These are phyloP conservation scores for Alternaria burnsii DNA, from an alignment of 2,329 filamentous ascomycete species.

Conservation along the genomic window DNA sequence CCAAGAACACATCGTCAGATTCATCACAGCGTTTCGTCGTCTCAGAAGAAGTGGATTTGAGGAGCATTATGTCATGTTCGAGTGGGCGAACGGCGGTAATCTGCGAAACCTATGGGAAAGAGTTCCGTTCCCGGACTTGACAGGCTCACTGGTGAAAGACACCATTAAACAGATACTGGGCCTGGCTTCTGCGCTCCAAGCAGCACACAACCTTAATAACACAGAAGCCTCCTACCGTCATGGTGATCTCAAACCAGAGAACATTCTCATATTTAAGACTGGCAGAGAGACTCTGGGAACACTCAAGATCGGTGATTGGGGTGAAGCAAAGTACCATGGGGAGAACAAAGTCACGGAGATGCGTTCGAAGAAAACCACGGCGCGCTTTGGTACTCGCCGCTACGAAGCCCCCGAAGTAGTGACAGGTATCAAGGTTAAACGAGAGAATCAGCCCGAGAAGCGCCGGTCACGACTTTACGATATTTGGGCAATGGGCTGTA, in stretches of 20 bases:
- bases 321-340: conserved; percentile 22
- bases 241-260: conserved; percentile 38
- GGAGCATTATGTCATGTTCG: conserved; percentile 31
- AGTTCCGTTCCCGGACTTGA: too few species aligned
- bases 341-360: conserved; percentile 6
- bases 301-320: conserved; percentile 30
- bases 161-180: too few species aligned
- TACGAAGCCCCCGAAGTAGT: conserved; percentile 29
- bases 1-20: conserved; percentile 22
- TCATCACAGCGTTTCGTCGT: conserved; percentile 21
- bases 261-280: conserved; percentile 27
- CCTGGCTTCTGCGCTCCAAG: too few species aligned
- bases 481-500: conserved; percentile 35
- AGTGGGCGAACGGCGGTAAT: conserved; percentile 27
- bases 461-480: conserved; percentile 28
- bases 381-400: conserved; percentile 18
- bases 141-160: too few species aligned
- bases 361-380: conserved; percentile 1
- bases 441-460: too few species aligned
- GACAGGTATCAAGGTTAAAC: not conserved
- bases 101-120: conserved; percentile 23
- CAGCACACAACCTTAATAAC: too few species aligned
- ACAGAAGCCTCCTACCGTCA: conserved; percentile 26
- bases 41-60: too few species aligned
- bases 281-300: conserved; percentile 2